A percentile compares a stretch with the other conserved stretches of the same genome.
phyloP scores from a whole-genome alignment of 768 basidiomycete species.

The Sarcomyxa edulis region DNA sequence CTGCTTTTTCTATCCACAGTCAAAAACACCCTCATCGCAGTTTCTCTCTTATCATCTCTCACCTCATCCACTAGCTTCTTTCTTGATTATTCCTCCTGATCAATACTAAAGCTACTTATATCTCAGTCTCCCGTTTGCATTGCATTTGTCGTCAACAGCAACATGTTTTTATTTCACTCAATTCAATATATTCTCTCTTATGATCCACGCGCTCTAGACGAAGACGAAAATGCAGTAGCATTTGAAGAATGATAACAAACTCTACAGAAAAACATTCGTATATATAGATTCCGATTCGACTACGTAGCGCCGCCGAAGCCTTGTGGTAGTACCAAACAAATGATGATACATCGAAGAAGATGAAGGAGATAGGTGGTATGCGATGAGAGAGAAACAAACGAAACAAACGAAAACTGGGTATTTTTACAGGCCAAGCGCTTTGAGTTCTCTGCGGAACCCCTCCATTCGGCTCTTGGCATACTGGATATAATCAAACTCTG shows the following conservation, averaged over 20 bases:
- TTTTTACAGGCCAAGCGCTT: conserved; percentile 33
- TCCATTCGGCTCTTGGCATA: conserved; percentile 72
- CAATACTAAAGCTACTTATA: conserved; percentile 37
- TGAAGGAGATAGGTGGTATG: no score
- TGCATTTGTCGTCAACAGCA: conserved; percentile 29
- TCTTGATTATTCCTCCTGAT: conserved; percentile 28
- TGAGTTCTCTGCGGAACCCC: conserved; percentile 54
- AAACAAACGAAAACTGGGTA: no score
- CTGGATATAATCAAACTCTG: conserved; percentile 87
- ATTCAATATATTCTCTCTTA: conserved; percentile 28
- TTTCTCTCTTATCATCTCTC: conserved; percentile 21
- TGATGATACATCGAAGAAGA: no score
- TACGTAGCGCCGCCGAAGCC: no score
- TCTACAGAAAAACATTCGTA: no score
- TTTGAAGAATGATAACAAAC: no score
- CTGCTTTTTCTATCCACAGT: conserved; percentile 9
- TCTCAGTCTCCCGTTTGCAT: conserved; percentile 23
- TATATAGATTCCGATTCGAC: no score
- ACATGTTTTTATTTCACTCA: conserved; percentile 44
- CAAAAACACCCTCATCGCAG: conserved; percentile 15
- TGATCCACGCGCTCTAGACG: no score
- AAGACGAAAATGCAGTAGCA: no score
- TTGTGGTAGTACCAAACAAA: no score
- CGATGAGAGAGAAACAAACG: no score
- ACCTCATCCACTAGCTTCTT: conserved; percentile 30